Evolutionary conservation across 768 basidiomycete genomes (phyloP), one percentile per base, ranked within the genome.

Genomic region (Termitomyces sp.): DNA sequence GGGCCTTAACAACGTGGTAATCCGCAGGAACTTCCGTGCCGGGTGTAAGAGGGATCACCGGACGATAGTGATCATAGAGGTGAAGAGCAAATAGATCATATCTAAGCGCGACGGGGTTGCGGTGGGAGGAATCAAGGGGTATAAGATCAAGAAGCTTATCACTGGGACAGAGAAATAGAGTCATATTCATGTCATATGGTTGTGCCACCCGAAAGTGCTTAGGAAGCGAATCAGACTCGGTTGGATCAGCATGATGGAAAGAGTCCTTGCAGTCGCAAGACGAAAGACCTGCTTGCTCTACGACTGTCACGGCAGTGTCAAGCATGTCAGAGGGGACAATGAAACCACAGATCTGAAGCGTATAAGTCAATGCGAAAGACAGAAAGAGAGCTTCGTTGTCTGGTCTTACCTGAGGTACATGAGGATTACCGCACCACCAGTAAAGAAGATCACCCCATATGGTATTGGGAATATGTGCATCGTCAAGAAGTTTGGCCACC

Each of bases 361-460:
- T 9, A 16, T 13, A 40, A 36, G 54, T 55, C 22, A 28, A 12
- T n/a, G 8, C 4, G 3, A 24, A 15, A 13, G 7, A 24, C 22
- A 32, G 15, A 42, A 42, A 54, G 39, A 49, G 53, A 40, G 20
- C 9, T 51, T n/a, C 12, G 5, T 16, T 16, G n/a, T 28, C 33
- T 55, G 4, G 22, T n/a, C 22, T 28, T 28, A 28, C 54, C 22
- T 40, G 22, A 16, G 22, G 54, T 24, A 42, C 7, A 7, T 55
- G 22, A 28, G 54, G 54, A 55, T 55, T 55, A n/a, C 54, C 39
- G 2, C 39, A 39, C 54, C 54, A 55, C 54, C 39, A 42, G 54
- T 42, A 40, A 18, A 42, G 24, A n/a, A 55, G 24, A 42, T 55
- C 54, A 18, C 39, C 39, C 24, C 54, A 55, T 1, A 32, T 2